Evolutionary conservation across 2,329 filamentous ascomycete species (phyloP).

Genomic region (Geoglossum cookeanum): DNA sequence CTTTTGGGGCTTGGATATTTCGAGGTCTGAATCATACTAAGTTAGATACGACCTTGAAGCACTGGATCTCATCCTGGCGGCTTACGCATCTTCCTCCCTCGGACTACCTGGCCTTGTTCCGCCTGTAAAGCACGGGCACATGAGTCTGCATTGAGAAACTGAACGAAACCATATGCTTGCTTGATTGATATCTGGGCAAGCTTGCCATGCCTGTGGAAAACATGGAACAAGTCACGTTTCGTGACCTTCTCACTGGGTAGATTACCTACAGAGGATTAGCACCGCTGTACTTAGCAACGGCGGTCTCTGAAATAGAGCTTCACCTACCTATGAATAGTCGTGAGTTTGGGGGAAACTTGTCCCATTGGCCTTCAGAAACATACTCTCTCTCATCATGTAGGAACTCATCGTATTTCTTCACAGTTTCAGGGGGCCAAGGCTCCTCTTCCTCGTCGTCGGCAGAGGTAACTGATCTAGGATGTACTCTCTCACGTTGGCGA

Average conservation of each 20-base stretch:
- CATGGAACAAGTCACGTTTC: slow-evolving; percentile 81
- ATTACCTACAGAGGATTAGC: slow-evolving; percentile 41
- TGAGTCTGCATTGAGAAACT: slow-evolving; percentile 62
- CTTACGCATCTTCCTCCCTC: slow-evolving; percentile 88
- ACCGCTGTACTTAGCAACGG: slow-evolving; percentile 2
- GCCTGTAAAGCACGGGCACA: slow-evolving; percentile 55
- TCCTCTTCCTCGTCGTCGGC: slow-evolving; percentile 20
- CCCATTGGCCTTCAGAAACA: slow-evolving; percentile 32
- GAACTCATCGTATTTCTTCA: slow-evolving; percentile 30
- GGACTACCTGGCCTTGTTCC: slow-evolving; percentile 63
- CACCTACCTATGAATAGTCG: slow-evolving; percentile 29
- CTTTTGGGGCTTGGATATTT: slow-evolving; percentile 76
- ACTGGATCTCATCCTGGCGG: slow-evolving; percentile 22
- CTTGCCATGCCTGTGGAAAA: slow-evolving; percentile 70
- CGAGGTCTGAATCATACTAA: slow-evolving; percentile 43
- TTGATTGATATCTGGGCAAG: slow-evolving; percentile 93
- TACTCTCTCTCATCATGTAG: slow-evolving; percentile 30
- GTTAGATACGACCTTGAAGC: slow-evolving; percentile 5
- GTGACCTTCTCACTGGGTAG: slow-evolving; percentile 83
- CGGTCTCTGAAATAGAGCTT: background rate
- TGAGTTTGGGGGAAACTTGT: slow-evolving; percentile 29
- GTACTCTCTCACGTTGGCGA: slow-evolving; percentile 5
- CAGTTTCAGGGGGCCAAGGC: slow-evolving; percentile 28
- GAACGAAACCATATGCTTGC: slow-evolving; percentile 90
- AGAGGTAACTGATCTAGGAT: slow-evolving; percentile 1